A percentile compares a stretch with the other conserved stretches of the same genome.
Conservation (phyloP, 2,329 filamentous ascomycete species). For the Trichoderma gracile region DNA sequence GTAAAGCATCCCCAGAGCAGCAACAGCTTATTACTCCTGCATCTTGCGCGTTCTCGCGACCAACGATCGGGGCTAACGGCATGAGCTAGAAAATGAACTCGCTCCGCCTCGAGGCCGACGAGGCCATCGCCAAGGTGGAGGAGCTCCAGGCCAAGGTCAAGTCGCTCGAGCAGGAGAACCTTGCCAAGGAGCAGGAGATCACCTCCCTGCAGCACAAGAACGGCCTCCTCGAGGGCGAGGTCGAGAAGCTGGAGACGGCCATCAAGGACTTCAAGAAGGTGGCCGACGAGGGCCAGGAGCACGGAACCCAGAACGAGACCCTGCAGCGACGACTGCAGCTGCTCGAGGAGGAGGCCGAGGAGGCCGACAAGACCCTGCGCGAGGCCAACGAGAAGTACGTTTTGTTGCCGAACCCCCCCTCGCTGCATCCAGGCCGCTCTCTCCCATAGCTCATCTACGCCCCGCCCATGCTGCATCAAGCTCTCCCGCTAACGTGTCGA, state of each 20-base stretch:
- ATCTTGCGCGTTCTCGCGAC: too few relatives aligned
- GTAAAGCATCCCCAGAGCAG: constrained; percentile 52
- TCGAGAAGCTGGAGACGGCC: constrained; percentile 85
- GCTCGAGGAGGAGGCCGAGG: constrained; percentile 96
- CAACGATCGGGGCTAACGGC: constrained; percentile 1
- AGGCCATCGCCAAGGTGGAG: constrained; percentile 76
- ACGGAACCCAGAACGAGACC: constrained; percentile 84
- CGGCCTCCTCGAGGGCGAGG: constrained; percentile 81
- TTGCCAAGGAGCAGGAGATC: constrained; percentile 97
- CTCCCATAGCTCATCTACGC: not conserved
- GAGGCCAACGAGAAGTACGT: constrained; percentile 98
- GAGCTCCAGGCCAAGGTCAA: constrained; percentile 89
- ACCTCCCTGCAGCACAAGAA: constrained; percentile 96
- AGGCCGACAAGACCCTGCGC: constrained; percentile 92
- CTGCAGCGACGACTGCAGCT: constrained; percentile 91
- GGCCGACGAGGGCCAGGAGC: constrained; percentile 80
- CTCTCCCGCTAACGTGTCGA: not conserved
- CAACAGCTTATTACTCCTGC: not conserved
- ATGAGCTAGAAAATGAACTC: constrained; percentile 79
- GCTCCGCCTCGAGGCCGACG: constrained; percentile 92
- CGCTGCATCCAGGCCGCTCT: not conserved
- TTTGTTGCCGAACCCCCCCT: not conserved
- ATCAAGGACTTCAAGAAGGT: constrained; percentile 87
- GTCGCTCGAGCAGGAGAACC: constrained; percentile 87
- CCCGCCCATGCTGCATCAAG: not conserved